Base-by-base conservation (phyloP, 2,329 filamentous ascomycete genomes). In the Penicillium sp. region DNA sequence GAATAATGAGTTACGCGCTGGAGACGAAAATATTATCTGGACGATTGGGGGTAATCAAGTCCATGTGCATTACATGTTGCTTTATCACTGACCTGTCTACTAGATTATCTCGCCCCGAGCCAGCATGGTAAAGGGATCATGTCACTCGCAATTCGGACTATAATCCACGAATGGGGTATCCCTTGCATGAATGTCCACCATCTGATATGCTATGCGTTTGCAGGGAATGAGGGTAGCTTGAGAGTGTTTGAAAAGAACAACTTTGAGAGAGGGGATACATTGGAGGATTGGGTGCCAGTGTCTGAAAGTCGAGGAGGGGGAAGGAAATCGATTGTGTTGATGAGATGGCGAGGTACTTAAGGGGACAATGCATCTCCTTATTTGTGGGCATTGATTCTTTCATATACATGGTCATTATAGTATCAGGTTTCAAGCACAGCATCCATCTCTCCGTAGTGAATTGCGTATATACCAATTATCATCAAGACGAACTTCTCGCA, bases 81-180 rank as follows among this genome's bases (percentile, higher is more conserved):
- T 28, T 29, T n/a, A 13, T 39, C 38, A 35, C 9, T 27, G 24
- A 42, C 12, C n/a, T 31, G 18, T 8, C 44, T 12, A 4, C 35
- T 28, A 64, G 63, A 61, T 42, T 61, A 50, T 27, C 55, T 67
- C 6, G 40, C 56, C 3, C 54, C 66, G 1, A 45, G 56, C 18
- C 53, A 65, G 41, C 64, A 68, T 18, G 55, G 62, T 1, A 52
- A 50, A n/a, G 66, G 66, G 6, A 62, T 68, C 25, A 67, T 66
- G 65, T 56, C 57, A 10, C 49, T 47, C 9, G 63, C 54, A 2
- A 42, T 64, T 23, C 42, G 42, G 12, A 55, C 56, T 1, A 1
- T 66, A 6, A 59, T 67, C 6, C 40, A 49, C 6, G 58, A 66
- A 20, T 61, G 64, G 55, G 55, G 53, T 6, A 33, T 68, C 4